Evolutionary conservation across 225 moss, liverwort and hornwort species (phyloP).

Genomic region (Pseudoscleropodium purum): DNA sequence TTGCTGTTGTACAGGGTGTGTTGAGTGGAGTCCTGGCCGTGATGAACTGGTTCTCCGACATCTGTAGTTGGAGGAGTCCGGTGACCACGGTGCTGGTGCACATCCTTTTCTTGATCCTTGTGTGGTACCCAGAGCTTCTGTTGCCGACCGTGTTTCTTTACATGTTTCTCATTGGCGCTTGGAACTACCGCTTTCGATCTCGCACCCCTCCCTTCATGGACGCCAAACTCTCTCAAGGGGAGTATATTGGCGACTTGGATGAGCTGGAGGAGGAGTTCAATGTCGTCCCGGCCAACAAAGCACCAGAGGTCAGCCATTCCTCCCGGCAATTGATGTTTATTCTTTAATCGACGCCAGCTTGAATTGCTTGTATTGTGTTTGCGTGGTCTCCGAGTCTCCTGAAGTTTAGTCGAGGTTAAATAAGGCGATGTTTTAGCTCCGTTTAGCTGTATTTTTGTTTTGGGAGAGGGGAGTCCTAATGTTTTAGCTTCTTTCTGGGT

Average conservation of each 20-base stretch:
- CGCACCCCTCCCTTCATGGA: slow-evolving; percentile 90
- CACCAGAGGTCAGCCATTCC: slow-evolving; percentile 35
- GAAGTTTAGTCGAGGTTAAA: too few relatives aligned
- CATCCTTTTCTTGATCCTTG: slow-evolving; percentile 75
- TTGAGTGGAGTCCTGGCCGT: slow-evolving; percentile 68
- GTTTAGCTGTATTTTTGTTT: background rate
- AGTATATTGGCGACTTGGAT: slow-evolving; percentile 71
- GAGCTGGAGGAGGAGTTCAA: slow-evolving; percentile 96
- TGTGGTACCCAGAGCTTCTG: slow-evolving; percentile 85
- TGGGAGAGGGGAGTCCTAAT: too few relatives aligned
- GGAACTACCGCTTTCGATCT: slow-evolving; percentile 82
- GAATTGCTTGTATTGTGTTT: too few relatives aligned
- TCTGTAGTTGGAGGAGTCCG: slow-evolving; percentile 92
- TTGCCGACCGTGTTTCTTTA: slow-evolving; percentile 81
- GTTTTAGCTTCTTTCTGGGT: background rate
- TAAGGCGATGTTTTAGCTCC: background rate
- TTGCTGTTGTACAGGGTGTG: slow-evolving; percentile 48
- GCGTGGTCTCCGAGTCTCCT: background rate
- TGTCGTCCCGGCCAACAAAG: slow-evolving; percentile 69
- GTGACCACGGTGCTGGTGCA: slow-evolving; percentile 55
- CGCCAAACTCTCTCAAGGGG: slow-evolving; percentile 79
- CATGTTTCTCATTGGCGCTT: slow-evolving; percentile 84
- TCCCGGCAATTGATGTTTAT: too few relatives aligned
- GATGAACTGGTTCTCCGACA: slow-evolving; percentile 86
- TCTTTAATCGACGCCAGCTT: background rate